phyloP scores from a whole-genome alignment of 345 rosid genomes.

The Pelargonium nanum region DNA sequence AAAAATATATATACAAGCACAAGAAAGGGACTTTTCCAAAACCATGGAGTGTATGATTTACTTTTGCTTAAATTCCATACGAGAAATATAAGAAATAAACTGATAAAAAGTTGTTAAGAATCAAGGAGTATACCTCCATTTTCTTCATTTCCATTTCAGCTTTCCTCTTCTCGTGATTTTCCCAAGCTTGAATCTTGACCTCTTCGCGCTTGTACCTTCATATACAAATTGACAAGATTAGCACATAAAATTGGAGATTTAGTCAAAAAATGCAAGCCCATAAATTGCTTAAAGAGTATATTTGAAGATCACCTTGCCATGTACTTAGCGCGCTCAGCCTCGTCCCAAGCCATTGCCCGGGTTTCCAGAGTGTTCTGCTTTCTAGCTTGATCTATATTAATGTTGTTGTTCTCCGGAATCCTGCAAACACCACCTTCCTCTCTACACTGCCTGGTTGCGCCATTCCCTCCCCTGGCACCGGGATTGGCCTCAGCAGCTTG shows the following conservation, averaged over 20 bases:
- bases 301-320: constrained; percentile 56
- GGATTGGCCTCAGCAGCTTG: no score
- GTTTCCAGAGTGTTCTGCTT: constrained; percentile 49
- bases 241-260: not conserved
- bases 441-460: constrained; percentile 7
- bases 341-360: constrained; percentile 84
- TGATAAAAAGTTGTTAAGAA: not conserved
- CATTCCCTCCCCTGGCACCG: constrained; percentile 12
- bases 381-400: constrained; percentile 20
- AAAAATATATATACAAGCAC: no score
- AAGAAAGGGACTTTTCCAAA: no score
- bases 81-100: no score
- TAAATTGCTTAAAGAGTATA: no score
- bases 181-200: constrained; percentile 94
- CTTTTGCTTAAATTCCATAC: no score
- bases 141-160: constrained; percentile 92
- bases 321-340: constrained; percentile 83
- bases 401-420: constrained; percentile 2
- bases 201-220: constrained; percentile 94
- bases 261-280: not conserved
- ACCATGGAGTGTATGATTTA: no score
- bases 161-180: constrained; percentile 85
- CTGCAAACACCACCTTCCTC: constrained; percentile 14
- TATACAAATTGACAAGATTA: not conserved
- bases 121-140: constrained; percentile 65